These are phyloP conservation scores for Rubia yunnanensis DNA, from an alignment of 257 asterid genomes.

Conservation along the genomic window DNA sequence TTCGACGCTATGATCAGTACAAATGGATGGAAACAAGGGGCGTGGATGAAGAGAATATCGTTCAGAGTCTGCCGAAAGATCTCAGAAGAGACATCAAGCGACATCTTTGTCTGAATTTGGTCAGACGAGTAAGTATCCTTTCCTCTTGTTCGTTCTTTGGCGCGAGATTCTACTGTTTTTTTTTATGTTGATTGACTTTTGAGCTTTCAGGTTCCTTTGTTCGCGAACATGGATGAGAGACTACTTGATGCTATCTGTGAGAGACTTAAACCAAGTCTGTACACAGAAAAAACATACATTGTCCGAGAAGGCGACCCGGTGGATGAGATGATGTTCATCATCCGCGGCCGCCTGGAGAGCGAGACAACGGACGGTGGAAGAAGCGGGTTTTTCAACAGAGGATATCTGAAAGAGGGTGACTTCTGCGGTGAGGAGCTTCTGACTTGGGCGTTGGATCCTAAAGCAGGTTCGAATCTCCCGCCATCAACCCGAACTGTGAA, in stretches of 20 bases:
- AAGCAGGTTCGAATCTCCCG: conserved; percentile 71
- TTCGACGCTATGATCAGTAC: conserved; percentile 85
- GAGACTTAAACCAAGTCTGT: conserved; percentile 86
- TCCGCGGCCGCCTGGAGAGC: conserved; percentile 90
- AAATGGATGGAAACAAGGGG: conserved; percentile 93
- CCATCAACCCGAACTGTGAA: conserved; percentile 91
- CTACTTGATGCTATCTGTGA: conserved; percentile 93
- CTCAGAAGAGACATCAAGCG: conserved; percentile 87
- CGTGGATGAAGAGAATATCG: conserved; percentile 86
- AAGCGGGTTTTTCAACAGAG: conserved; percentile 90
- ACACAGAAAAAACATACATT: conserved; percentile 64
- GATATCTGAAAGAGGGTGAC: conserved; percentile 66
- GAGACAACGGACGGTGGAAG: conserved; percentile 98
- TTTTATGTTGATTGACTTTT: conserved; percentile 1
- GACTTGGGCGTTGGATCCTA: conserved; percentile 96
- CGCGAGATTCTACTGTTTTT: no score
- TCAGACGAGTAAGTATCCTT: conserved; percentile 68
- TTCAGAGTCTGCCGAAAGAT: conserved; percentile 78
- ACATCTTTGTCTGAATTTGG: conserved; percentile 84
- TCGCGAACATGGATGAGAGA: conserved; percentile 95
- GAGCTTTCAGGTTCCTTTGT: conserved; percentile 73
- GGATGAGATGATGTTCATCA: conserved; percentile 84
- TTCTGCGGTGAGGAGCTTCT: conserved; percentile 98
- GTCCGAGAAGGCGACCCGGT: conserved; percentile 97
- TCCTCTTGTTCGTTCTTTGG: no score